Percentiles rank a stretch among this genome's conserved stretches.
Evolutionary conservation across 176 grass and related monocot genomes (phyloP).

Genomic region (Aegilops sharonensis): DNA sequence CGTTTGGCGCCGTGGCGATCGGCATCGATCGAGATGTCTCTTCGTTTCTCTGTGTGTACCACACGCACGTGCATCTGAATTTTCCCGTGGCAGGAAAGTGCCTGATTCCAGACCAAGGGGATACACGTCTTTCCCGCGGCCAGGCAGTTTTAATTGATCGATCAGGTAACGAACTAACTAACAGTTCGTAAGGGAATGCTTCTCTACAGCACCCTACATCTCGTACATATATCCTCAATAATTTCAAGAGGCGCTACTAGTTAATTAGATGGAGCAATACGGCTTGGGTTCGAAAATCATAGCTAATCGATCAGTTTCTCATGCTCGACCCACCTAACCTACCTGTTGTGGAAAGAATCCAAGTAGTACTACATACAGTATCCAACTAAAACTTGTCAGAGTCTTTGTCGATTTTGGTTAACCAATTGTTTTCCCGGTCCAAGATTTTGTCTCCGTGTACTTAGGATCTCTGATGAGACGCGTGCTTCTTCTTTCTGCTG

Average conservation of each 20-base stretch:
- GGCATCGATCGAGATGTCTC: neutral
- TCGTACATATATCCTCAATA: too few species aligned
- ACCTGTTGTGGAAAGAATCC: neutral
- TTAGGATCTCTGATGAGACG: neutral
- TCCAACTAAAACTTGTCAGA: neutral
- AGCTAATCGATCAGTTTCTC: neutral
- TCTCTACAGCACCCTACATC: too few species aligned
- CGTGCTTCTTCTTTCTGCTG: neutral
- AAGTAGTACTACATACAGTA: neutral
- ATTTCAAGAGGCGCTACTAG: too few species aligned
- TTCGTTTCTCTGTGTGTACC: neutral
- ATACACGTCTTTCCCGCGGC: neutral
- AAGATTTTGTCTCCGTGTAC: conserved; percentile 30
- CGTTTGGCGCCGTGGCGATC: neutral
- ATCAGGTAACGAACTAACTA: neutral
- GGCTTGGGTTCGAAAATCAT: neutral
- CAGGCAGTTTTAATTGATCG: neutral
- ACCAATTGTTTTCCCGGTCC: conserved; percentile 18
- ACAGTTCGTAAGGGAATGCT: too few species aligned
- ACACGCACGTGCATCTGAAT: neutral
- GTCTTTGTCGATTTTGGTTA: neutral
- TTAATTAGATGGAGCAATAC: too few species aligned
- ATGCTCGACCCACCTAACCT: neutral
- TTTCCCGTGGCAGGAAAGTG: neutral
- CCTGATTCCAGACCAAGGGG: too few species aligned